Base-by-base conservation (phyloP, 169 alveolate species). In the Plasmodium cynomolgi region DNA sequence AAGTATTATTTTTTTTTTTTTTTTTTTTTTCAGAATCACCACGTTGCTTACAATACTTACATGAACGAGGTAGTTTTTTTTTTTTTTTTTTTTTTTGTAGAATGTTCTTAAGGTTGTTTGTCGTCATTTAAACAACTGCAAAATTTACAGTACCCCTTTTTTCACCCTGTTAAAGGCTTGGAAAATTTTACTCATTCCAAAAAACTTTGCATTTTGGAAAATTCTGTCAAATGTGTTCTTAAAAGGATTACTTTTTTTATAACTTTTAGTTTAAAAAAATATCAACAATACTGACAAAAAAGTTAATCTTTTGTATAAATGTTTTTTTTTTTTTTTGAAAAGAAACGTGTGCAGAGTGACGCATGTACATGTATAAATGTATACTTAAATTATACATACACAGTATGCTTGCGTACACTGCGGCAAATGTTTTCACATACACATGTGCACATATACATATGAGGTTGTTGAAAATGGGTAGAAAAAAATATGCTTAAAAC, bases 271-370 rank as follows among this genome's bases (percentile, higher is more conserved):
- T 68, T 0, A 26, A 58, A 82, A 82, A 82, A 50, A 56, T 31
- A 29, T 26, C 50, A 82, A 58, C 26, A 50, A 29, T 82, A 82
- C 41, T 82, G 71, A 41, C 71, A 82, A 82, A 82, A 84, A 71
- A 84, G 83, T 71, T 34, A 41, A 37, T 20, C 75, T 71, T 41
- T 72, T 39, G 39, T 39, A 23, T 20, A 13, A 84, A 72, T 84
- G 54, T 84, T 84, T 26, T 84, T 73, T 84, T 9, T n/a, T 58
- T 62, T 20, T 26, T 9, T 26, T 26, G 3, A 23, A 62, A 62
- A 68, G 62, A 68, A 23, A 71, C 6, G 6, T 26, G 39, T 41
- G 26, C 33, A 83, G 71, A 2, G 23, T 31, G 11, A 82, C 39
- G 41, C 34, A 58, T 20, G 33, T 80, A 80, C 58, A 41, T 80